Percentiles rank a stretch among this genome's conserved stretches.
Evolutionary conservation across 257 asterid genomes (phyloP).

Genomic region (Przewalskia tangutica): DNA sequence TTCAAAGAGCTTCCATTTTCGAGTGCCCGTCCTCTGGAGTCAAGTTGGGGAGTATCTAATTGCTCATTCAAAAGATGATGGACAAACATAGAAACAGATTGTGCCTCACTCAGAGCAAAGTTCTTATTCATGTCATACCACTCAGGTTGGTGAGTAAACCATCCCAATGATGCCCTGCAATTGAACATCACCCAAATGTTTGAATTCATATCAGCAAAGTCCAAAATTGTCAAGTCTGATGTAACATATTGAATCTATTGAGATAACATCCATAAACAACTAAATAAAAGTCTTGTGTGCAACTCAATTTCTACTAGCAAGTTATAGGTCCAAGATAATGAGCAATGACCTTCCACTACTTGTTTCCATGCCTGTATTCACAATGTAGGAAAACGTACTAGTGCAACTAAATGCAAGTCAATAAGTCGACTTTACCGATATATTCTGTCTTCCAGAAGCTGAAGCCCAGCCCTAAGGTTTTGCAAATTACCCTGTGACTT

Average conservation of each 20-base stretch:
- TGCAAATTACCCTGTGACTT: slow-evolving; percentile 77
- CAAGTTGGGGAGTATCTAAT: slow-evolving; percentile 44
- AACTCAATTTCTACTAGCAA: not conserved
- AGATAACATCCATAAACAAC: not conserved
- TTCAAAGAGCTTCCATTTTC: slow-evolving; percentile 59
- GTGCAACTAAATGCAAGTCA: not conserved
- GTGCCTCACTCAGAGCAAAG: slow-evolving; percentile 88
- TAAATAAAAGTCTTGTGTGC: not conserved
- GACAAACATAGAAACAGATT: slow-evolving; percentile 70
- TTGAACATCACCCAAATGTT: slow-evolving; percentile 1
- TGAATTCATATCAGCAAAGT: slow-evolving; percentile 2
- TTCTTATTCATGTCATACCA: slow-evolving; percentile 73
- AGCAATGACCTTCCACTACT: not conserved
- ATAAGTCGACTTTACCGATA: slow-evolving; percentile 44
- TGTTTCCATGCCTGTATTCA: not conserved
- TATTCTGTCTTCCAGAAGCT: slow-evolving; percentile 91
- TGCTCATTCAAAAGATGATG: slow-evolving; percentile 69
- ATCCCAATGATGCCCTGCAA: slow-evolving; percentile 82
- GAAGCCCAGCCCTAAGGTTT: slow-evolving; percentile 80
- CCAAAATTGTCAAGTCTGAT: not conserved
- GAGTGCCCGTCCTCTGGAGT: slow-evolving; percentile 36
- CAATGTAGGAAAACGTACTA: not conserved
- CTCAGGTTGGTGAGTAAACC: slow-evolving; percentile 93
- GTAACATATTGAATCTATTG: not conserved
- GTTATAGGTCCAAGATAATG: not conserved